Evolutionary conservation across 2,329 filamentous ascomycete species (phyloP).

Genomic region (Capronia epimyces): DNA sequence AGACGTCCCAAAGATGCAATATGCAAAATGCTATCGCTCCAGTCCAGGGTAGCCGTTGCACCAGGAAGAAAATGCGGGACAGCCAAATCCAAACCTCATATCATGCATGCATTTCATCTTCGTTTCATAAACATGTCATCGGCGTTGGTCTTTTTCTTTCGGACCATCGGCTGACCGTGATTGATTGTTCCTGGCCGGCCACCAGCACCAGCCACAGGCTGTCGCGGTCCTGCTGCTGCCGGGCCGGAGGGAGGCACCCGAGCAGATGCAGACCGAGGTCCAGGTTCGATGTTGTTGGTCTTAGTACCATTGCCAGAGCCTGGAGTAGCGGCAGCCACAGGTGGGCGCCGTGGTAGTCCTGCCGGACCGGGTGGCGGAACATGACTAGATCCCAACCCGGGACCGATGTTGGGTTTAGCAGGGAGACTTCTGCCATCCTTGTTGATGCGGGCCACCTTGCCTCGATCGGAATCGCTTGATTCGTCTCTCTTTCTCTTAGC

Average conservation of each 20-base stretch:
- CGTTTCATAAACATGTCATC: slow-evolving; percentile 24
- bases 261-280: neutral
- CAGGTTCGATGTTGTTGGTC: neutral
- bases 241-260: neutral
- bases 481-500: slow-evolving; percentile 26
- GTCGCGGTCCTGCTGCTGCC: neutral
- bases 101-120: slow-evolving; percentile 17
- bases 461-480: slow-evolving; percentile 7
- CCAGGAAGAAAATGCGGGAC: too few relatives aligned
- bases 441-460: slow-evolving; percentile 12
- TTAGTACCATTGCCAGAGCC: neutral
- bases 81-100: neutral
- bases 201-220: neutral
- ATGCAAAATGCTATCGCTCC: too few relatives aligned
- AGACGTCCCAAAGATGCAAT: too few relatives aligned
- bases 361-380: neutral
- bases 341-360: neutral
- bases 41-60: too few relatives aligned
- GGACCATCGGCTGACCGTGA: slow-evolving; percentile 13
- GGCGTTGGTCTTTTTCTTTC: slow-evolving; percentile 24
- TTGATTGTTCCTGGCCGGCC: neutral
- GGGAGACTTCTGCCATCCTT: slow-evolving; percentile 3
- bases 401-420: neutral
- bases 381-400: neutral
- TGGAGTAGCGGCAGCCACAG: neutral